Conservation (phyloP, 495 filamentous ascomycete genomes). For the Polyplosphaeria fusca region DNA sequence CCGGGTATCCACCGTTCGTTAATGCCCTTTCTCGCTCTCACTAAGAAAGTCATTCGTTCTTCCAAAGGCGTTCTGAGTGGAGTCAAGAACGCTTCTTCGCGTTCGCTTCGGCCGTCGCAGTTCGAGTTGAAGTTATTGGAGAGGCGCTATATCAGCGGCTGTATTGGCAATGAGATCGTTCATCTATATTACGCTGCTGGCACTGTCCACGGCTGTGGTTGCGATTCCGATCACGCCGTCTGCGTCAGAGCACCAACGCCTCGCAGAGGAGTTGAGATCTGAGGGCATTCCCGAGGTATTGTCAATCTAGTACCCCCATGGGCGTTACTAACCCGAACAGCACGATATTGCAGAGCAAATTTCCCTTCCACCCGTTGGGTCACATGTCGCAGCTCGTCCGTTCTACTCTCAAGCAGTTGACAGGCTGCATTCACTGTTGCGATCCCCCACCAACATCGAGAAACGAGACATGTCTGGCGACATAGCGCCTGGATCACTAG, state of each 20-base stretch:
- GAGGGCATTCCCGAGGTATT: constrained; percentile 22
- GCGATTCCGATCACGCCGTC: constrained; percentile 27
- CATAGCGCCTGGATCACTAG: constrained; percentile 25
- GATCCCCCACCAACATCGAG: not conserved
- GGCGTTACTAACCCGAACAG: constrained; percentile 7
- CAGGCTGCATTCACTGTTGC: constrained; percentile 14
- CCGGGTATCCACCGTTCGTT: too few relatives aligned
- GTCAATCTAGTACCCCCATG: not conserved
- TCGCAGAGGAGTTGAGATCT: constrained; percentile 21
- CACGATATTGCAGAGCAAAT: constrained; percentile 18
- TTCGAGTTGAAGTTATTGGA: constrained; percentile 13
- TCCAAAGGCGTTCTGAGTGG: constrained; percentile 10
- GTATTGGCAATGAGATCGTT: too few relatives aligned
- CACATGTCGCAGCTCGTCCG: not conserved
- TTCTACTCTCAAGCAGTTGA: not conserved
- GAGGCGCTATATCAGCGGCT: not conserved
- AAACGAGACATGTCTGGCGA: constrained; percentile 20
- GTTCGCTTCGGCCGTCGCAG: constrained; percentile 1
- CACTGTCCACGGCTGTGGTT: constrained; percentile 3
- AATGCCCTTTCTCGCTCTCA: constrained; percentile 11
- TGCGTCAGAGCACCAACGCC: constrained; percentile 14
- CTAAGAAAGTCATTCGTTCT: constrained; percentile 13
- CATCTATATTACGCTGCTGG: too few relatives aligned
- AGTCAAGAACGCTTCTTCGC: not conserved
- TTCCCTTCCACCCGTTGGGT: not conserved